Percentiles rank a stretch among this genome's conserved stretches.
Conservation (phyloP, 805 yeast genomes). For the Ogataea kodamae region DNA sequence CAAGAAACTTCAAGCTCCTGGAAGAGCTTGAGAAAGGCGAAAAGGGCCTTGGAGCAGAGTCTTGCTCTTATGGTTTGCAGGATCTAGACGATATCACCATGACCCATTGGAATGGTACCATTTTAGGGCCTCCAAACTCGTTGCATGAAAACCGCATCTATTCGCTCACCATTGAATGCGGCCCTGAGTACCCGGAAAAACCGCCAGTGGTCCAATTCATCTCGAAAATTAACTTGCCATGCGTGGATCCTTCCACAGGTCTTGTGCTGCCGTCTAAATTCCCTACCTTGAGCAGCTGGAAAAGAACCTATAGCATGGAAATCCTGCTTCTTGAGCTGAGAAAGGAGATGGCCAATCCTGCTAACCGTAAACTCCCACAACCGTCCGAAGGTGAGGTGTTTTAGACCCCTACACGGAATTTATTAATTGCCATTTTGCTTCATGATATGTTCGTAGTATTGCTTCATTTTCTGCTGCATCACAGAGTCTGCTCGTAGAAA, state of each 20-base stretch:
- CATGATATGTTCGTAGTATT: slow-evolving; percentile 25
- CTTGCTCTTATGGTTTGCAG: slow-evolving; percentile 91
- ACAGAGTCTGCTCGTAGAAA: slow-evolving; percentile 33
- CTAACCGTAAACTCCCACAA: slow-evolving; percentile 82
- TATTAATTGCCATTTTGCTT: slow-evolving; percentile 8
- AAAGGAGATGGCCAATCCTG: slow-evolving; percentile 81
- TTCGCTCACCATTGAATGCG: slow-evolving; percentile 77
- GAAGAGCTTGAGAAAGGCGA: slow-evolving; percentile 98
- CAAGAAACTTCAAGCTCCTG: slow-evolving; percentile 88
- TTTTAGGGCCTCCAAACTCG: slow-evolving; percentile 84
- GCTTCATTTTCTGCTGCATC: slow-evolving; percentile 27
- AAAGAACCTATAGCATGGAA: slow-evolving; percentile 88
- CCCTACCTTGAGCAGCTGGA: slow-evolving; percentile 78
- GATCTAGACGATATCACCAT: slow-evolving; percentile 88
- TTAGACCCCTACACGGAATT: slow-evolving; percentile 11
- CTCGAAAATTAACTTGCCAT: slow-evolving; percentile 85
- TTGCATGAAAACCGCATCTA: slow-evolving; percentile 93
- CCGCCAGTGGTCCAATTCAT: slow-evolving; percentile 84
- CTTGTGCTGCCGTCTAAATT: slow-evolving; percentile 51
- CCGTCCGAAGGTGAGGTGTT: slow-evolving; percentile 82
- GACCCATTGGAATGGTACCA: slow-evolving; percentile 98
- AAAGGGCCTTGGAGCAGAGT: slow-evolving; percentile 94
- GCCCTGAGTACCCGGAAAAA: slow-evolving; percentile 76
- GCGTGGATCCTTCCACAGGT: slow-evolving; percentile 70
- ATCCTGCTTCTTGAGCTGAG: slow-evolving; percentile 85